Evolutionary conservation across 176 grass and related monocot genomes (phyloP), one percentile per base, ranked within the genome.

Genomic region (Melocanna baccifera): DNA sequence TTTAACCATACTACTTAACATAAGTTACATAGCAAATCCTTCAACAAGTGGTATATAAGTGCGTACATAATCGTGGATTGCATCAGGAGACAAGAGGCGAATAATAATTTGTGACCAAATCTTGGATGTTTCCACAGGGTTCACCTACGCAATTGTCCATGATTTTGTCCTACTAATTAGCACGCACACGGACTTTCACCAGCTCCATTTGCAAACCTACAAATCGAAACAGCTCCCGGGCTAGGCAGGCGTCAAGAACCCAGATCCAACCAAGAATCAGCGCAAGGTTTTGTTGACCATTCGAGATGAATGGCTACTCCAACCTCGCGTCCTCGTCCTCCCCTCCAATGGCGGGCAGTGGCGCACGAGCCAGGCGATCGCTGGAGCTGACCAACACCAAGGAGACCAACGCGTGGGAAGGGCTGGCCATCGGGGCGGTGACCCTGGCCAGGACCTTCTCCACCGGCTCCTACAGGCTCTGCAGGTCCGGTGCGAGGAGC

Each of bases 381-480:
- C 32, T 85, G 84, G 88, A 90, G 91, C 81, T 81, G 74, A 85
- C 68, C 59, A 84, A 86, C 84, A 89, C 76, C 26, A 89, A 89
- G 68, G 80, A 92, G 87, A 89, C 82, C 40, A 89, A 86, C 52
- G 51, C 83, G 51, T 83, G 79, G 83, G 90, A 83, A 58, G 86
- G 83, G 30, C 76, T 89, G 81, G 80, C 84, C 80, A 87, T 86
- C 36, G 84, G 80, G 12, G 80, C 71, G 2, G 80, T 90, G 36
- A 85, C 85, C 45, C 88, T 90, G 66, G 82, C 85, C 62, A 85
- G 88, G 82, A 93, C 77, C 22, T 83, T 90, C 82, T 90, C 88
- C 72, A 90, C 91, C 13, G 88, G 87, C 25, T 93, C 91, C 4
- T 88, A 90, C 15, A 26, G 85, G 85, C 68, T 88, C 39, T 56